Base-by-base conservation (phyloP, 2,329 filamentous ascomycete genomes). In the Nothophoma quercina region DNA sequence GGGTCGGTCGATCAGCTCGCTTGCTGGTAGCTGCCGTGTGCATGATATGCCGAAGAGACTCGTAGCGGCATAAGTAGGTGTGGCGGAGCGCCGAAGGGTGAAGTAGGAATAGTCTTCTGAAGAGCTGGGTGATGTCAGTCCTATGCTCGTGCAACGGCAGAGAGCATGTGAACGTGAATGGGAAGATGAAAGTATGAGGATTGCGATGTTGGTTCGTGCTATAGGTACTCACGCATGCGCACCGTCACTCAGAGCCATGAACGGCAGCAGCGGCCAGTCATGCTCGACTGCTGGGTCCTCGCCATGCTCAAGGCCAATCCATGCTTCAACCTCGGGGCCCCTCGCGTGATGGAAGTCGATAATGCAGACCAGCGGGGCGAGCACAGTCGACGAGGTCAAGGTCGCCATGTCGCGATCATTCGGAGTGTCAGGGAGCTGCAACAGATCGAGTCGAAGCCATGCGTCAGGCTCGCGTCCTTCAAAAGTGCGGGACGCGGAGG, bases 71-170 rank as follows among this genome's bases (percentile, higher is more conserved):
- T 78, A 71, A 22, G 63, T 56, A 1, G 71, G 44, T 8, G 77
- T 78, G 38, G 72, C 72, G 56, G 77, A 77, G 46, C 86, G 85
- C 52, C 91, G 83, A 43, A 99, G 86, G 7, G 93, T 98, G 74
- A 99, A 99, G 79, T 99, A 99, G 43, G 93, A 97, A 79, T 98
- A 99, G 77, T 98, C 95, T 77, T 99, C 95, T 51, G 88, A 89
- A 18, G 90, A 88, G 49, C 90, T 95, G 67, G 26, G 15, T 35
- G 36, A 35, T 44, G 51, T 56, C 33, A 58, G 48, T 28, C 23
- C 35, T 41, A 10, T 39, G 43, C 32, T n/a, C n/a, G 18, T n/a
- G 21, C 16, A 25, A 47, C 26, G 7, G 19, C 16, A 13, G 25
- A 12, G 4, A 50, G 34, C 40, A 49, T 44, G 39, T 44, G 40